Conservation (phyloP, 139 green algal species). For the Gonium pectorale region DNA sequence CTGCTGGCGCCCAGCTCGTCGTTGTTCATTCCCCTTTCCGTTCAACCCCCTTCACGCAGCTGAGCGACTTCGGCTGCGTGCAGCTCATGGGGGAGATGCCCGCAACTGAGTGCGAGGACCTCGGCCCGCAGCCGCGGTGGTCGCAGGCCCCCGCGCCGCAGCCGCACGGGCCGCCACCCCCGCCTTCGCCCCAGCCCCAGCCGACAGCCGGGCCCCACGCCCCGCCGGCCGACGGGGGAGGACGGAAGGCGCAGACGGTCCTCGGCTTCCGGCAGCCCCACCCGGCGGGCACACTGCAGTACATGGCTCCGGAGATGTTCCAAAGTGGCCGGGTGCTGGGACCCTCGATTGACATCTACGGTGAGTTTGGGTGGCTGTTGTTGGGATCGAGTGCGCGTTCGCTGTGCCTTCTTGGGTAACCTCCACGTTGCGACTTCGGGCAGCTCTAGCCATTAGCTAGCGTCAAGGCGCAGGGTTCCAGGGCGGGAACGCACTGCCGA, state of each 20-base stretch:
- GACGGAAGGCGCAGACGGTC: neutral
- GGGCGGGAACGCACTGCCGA: no score
- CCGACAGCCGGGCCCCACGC: neutral
- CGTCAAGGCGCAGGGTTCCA: no score
- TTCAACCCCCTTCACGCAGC: neutral
- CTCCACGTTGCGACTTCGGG: no score
- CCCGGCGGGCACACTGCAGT: neutral
- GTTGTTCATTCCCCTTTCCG: no score
- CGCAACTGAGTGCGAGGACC: no score
- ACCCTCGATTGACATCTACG: neutral
- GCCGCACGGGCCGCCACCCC: neutral
- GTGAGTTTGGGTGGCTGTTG: neutral
- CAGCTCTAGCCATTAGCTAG: no score
- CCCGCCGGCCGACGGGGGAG: neutral
- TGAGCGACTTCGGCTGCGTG: constrained; percentile 4
- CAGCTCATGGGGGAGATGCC: constrained; percentile 11
- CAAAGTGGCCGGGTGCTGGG: neutral
- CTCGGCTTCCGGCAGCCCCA: neutral
- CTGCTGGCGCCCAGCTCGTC: neutral
- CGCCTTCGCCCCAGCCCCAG: neutral
- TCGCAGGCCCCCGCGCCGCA: no score
- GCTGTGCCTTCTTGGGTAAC: neutral
- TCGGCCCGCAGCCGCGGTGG: no score
- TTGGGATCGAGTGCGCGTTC: neutral
- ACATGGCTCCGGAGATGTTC: constrained; percentile 18